Base-by-base conservation (phyloP, 352 stramenopile species). In the Pythium aristosporum region DNA sequence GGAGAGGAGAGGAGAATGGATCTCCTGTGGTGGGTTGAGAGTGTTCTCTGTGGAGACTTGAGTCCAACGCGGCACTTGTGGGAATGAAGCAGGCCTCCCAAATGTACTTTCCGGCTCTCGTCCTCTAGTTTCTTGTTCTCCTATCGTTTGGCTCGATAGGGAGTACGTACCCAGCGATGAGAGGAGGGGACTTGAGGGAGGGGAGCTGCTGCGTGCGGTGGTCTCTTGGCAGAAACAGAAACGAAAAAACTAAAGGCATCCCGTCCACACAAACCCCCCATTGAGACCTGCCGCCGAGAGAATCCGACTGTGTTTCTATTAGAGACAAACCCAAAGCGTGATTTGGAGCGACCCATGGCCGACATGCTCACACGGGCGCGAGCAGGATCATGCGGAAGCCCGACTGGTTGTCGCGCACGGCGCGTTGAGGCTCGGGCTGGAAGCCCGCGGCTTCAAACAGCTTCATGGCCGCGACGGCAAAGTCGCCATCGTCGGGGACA, bases 381-480 rank as follows among this genome's bases (percentile, higher is more conserved):
- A 65, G 42, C 56, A 70, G 46, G 63, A 70, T 57, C 41, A 68
- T 56, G 43, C 66, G 66, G 37, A 64, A 65, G 18, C 75, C 75
- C 18, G 55, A 57, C 28, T 63, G 65, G 20, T 71, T 56, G 13
- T 74, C 43, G 20, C 75, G 61, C 16, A 70, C 32, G 32, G 73
- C 65, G n/a, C 71, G 62, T 49, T 80, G 71, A 13, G 61, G 37
- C 37, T 74, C 60, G 28, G 76, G 61, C 44, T 85, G 68, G 50
- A 91, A 91, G 11, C 77, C 74, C n/a, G 67, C 50, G 28, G 74
- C 73, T 55, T 83, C 65, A 53, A 91, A 85, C 34, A 83, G 37
- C 57, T 85, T 86, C 53, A 81, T 74, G 12, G 67, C 67, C 10
- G 69, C 53, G 41, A 74, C 68, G 11, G 71, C 21, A 18, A 39